Percentiles rank a stretch among this genome's conserved stretches.
phyloP scores from a whole-genome alignment of 805 yeast genomes.

The Sugiyamaella chiloensis region DNA sequence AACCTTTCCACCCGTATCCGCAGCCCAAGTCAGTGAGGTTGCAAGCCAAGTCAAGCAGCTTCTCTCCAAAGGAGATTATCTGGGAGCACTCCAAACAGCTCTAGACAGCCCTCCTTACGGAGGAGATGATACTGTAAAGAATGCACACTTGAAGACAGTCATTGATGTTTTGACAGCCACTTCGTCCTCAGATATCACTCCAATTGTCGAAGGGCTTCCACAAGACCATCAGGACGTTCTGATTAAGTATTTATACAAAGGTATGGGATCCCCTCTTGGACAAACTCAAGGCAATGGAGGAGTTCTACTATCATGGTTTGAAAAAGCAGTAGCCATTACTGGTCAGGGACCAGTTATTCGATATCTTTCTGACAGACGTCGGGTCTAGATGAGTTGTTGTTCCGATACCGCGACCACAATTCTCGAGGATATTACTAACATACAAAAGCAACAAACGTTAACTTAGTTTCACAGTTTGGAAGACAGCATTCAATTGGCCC shows the following conservation, averaged over 20 bases:
- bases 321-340: conserved; percentile 74
- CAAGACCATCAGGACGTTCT: conserved; percentile 70
- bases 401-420: too few species aligned
- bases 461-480: too few species aligned
- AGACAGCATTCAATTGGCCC: too few species aligned
- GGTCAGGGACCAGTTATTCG: conserved; percentile 90
- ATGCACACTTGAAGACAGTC: conserved; percentile 51
- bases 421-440: too few species aligned
- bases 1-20: conserved; percentile 49
- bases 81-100: conserved; percentile 60
- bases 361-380: conserved; percentile 79
- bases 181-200: conserved; percentile 62
- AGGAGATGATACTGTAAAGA: conserved; percentile 56
- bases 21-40: conserved; percentile 52
- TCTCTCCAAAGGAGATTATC: conserved; percentile 68
- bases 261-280: conserved; percentile 64
- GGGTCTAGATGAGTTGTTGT: too few species aligned
- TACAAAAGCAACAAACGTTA: too few species aligned
- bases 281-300: conserved; percentile 84
- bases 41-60: conserved; percentile 57
- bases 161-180: conserved; percentile 69
- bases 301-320: conserved; percentile 83
- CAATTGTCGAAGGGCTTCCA: conserved; percentile 55
- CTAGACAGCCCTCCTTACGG: conserved; percentile 82
- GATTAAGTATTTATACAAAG: conserved; percentile 80